Percentiles rank a stretch among this genome's conserved stretches.
Conservation (phyloP, 164 flowering plant species). For the Sextonia rubra region DNA sequence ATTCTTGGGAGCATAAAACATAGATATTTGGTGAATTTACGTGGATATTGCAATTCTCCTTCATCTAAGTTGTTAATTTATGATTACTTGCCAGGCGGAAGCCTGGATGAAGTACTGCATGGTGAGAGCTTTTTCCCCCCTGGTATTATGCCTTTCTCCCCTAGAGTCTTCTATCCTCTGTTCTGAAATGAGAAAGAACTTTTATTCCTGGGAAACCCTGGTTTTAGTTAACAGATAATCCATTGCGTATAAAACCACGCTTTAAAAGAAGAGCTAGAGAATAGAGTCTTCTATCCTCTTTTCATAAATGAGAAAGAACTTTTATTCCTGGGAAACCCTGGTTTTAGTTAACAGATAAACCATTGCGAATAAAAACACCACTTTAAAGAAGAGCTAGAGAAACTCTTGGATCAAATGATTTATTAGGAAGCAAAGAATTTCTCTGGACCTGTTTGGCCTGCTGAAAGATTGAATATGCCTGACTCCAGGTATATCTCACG, state of each 20-base stretch:
- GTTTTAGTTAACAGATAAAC: neutral
- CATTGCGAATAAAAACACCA: neutral
- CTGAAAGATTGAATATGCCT: too few species aligned
- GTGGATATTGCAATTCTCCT: slow-evolving; percentile 98
- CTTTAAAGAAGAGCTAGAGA: neutral
- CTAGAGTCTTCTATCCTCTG: neutral
- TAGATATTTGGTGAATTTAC: slow-evolving; percentile 78
- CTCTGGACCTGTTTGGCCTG: too few species aligned
- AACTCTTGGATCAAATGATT: neutral
- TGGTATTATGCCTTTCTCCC: neutral
- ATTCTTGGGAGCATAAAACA: slow-evolving; percentile 97
- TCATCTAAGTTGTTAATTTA: slow-evolving; percentile 83
- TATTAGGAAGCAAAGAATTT: neutral
- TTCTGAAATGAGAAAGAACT: neutral
- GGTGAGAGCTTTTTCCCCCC: slow-evolving; percentile 37
- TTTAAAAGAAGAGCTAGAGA: too few species aligned
- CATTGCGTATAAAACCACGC: too few species aligned
- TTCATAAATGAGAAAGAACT: neutral
- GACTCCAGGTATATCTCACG: too few species aligned
- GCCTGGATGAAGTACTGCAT: slow-evolving; percentile 93
- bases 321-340: neutral
- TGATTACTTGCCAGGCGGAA: slow-evolving; percentile 91
- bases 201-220: neutral
- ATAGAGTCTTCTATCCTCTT: neutral
- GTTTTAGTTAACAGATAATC: neutral